Evolutionary conservation across 2,329 filamentous ascomycete species (phyloP).

Genomic region (Penicillium psychrosexuale): DNA sequence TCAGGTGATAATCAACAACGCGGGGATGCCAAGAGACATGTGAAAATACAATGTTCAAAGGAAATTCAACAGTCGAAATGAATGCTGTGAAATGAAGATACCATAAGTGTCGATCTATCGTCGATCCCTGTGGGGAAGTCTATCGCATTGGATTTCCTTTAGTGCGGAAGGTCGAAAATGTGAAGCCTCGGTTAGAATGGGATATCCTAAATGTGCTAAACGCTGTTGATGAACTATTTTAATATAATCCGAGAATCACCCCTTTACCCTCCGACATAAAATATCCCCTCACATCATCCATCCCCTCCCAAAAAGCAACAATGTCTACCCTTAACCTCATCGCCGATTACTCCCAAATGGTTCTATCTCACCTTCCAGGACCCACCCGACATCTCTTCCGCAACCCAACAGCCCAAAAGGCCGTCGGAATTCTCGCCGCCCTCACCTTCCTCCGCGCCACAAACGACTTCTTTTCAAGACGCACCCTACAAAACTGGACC

Average conservation of each 20-base stretch:
- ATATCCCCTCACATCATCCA: conserved; percentile 1
- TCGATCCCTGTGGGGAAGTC: background rate
- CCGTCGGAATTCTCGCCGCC: conserved; percentile 22
- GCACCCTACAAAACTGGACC: conserved; percentile 33
- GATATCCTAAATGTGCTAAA: background rate
- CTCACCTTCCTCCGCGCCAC: conserved; percentile 26
- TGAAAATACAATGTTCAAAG: background rate
- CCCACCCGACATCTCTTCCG: conserved; percentile 26
- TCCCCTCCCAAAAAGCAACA: conserved; percentile 12
- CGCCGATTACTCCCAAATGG: conserved; percentile 25
- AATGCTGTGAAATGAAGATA: background rate
- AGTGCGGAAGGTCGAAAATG: background rate
- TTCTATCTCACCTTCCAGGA: conserved; percentile 27
- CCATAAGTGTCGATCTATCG: background rate
- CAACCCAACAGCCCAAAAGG: conserved; percentile 30
- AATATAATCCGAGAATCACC: background rate
- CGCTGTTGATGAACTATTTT: background rate
- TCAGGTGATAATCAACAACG: background rate
- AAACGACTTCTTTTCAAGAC: conserved; percentile 30
- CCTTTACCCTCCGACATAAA: background rate
- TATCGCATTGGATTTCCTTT: conserved; percentile 10
- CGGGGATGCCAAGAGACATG: conserved; percentile 5
- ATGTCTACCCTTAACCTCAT: conserved; percentile 20
- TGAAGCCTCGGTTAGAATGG: background rate
- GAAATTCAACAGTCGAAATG: background rate